These are phyloP conservation scores for Vicia sativa DNA, from an alignment of 306 rosid genomes.

Conservation along the genomic window DNA sequence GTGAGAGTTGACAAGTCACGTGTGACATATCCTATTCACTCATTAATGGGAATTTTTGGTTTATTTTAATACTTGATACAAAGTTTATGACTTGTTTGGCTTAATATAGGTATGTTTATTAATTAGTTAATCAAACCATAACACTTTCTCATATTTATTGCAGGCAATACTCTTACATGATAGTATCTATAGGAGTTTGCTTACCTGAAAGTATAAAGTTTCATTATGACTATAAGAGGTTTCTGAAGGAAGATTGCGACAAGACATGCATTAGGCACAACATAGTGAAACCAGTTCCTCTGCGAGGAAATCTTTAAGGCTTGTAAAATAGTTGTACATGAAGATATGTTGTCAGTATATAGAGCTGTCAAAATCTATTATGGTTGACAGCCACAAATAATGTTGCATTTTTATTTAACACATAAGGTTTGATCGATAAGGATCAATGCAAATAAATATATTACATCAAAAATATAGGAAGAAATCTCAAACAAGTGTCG, in stretches of 20 bases:
- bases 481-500: too few species aligned
- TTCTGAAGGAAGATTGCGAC: conserved; percentile 2
- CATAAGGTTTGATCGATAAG: too few species aligned
- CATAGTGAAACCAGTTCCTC: not conserved
- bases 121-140: not conserved
- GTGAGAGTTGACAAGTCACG: not conserved
- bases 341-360: too few species aligned
- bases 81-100: conserved; percentile 19
- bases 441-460: too few species aligned
- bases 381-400: too few species aligned
- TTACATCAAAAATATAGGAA: too few species aligned
- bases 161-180: conserved; percentile 2
- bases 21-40: not conserved
- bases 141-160: conserved; percentile 12
- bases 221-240: not conserved
- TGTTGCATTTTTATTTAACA: too few species aligned
- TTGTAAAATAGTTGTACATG: too few species aligned
- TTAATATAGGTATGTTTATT: conserved; percentile 3
- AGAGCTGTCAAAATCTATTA: too few species aligned
- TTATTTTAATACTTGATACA: not conserved
- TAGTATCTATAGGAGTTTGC: not conserved
- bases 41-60: not conserved
- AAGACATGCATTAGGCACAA: conserved; percentile 18
- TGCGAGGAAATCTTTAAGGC: not conserved
- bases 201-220: not conserved